Conservation (phyloP, 768 basidiomycete species). For the Leucosporidium scottii region DNA sequence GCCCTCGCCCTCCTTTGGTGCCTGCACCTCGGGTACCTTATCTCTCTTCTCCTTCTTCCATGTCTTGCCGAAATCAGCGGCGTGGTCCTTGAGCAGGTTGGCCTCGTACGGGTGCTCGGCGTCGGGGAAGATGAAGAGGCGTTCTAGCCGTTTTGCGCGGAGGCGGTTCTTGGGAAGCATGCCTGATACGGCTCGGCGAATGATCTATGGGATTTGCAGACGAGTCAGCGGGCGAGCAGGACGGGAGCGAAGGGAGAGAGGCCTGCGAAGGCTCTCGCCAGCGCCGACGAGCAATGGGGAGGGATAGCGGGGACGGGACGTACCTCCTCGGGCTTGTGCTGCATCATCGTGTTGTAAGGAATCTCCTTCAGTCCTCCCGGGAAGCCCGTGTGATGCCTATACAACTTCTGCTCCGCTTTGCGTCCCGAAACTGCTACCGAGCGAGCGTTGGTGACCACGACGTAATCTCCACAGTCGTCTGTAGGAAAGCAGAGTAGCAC, state of each 20-base stretch:
- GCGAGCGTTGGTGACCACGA: conserved; percentile 83
- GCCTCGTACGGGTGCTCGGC: conserved; percentile 58
- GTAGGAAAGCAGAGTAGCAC: neutral
- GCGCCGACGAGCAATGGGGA: neutral
- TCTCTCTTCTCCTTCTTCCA: conserved; percentile 11
- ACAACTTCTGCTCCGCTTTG: conserved; percentile 79
- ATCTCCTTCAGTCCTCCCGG: conserved; percentile 91
- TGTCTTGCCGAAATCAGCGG: conserved; percentile 21
- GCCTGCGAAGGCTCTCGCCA: neutral
- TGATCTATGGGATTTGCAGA: conserved; percentile 59
- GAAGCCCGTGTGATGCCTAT: conserved; percentile 82
- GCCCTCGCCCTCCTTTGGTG: too few relatives aligned
- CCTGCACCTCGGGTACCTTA: too few relatives aligned
- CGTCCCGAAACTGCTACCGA: conserved; percentile 78
- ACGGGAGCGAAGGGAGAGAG: neutral
- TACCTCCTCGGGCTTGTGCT: conserved; percentile 80
- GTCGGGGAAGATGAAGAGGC: conserved; percentile 80
- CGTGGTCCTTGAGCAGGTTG: conserved; percentile 73
- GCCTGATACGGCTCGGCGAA: conserved; percentile 88
- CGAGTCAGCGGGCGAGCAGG: neutral
- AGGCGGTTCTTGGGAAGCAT: conserved; percentile 99
- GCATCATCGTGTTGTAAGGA: conserved; percentile 74
- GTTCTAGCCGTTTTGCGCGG: conserved; percentile 74
- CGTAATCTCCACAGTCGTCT: conserved; percentile 98
- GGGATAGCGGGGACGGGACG: neutral